These are phyloP conservation scores for Saccharomyces hybrid DNA, from an alignment of 1,139 yeast genomes.

Conservation along the genomic window DNA sequence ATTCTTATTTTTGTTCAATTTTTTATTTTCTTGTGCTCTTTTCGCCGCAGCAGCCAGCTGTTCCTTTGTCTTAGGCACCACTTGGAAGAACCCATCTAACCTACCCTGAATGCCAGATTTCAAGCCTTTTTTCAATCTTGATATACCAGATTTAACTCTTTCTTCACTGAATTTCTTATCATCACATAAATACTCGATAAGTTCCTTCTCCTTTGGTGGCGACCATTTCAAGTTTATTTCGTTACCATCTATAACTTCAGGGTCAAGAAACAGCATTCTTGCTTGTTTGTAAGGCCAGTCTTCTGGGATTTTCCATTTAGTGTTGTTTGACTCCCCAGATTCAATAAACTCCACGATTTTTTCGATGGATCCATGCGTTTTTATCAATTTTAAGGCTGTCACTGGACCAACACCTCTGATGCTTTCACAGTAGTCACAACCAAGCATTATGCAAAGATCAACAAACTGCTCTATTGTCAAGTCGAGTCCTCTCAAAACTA, in stretches of 20 bases:
- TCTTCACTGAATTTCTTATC: conserved; percentile 81
- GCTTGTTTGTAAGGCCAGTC: conserved; percentile 93
- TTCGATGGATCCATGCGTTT: conserved; percentile 77
- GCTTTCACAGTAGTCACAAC: conserved; percentile 96
- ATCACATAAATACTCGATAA: conserved; percentile 33
- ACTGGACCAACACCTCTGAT: conserved; percentile 94
- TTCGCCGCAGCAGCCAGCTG: conserved; percentile 35
- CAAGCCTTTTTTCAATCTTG: conserved; percentile 72
- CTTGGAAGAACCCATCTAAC: conserved; percentile 82
- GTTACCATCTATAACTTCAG: conserved; percentile 62
- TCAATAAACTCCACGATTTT: conserved; percentile 60
- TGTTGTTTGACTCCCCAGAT: conserved; percentile 48
- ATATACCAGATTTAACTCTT: conserved; percentile 80
- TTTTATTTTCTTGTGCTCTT: conserved; percentile 36
- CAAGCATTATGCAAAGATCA: conserved; percentile 85
- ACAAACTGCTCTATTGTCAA: conserved; percentile 68
- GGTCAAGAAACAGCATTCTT: conserved; percentile 68
- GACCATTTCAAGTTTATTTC: conserved; percentile 64
- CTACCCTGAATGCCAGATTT: conserved; percentile 87
- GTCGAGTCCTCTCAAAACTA: conserved; percentile 69
- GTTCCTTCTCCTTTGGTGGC: conserved; percentile 35
- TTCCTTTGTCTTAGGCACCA: conserved; percentile 47
- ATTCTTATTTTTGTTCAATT: conserved; percentile 30
- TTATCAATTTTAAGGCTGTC: conserved; percentile 80
- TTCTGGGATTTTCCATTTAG: conserved; percentile 78